Evolutionary conservation across 768 basidiomycete species (phyloP).

Genomic region (Xerocomus spinulosus): DNA sequence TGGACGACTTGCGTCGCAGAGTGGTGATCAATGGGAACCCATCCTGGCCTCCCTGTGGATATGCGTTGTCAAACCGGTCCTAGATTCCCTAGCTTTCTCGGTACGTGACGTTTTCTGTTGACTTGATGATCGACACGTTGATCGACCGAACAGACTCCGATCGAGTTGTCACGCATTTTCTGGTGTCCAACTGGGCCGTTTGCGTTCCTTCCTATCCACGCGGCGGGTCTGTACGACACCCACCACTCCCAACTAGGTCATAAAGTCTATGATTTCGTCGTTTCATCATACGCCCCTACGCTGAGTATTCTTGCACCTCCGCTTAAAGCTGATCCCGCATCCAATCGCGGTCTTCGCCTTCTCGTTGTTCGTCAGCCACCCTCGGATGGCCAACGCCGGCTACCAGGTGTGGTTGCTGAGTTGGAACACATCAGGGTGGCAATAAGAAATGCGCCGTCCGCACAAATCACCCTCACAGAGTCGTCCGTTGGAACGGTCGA

Average conservation of each 20-base stretch:
- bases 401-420: constrained; percentile 10
- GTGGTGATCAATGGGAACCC: background rate
- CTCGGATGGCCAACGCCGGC: constrained; percentile 1
- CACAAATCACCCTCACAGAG: background rate
- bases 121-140: background rate
- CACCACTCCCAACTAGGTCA: background rate
- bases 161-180: background rate
- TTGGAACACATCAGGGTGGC: constrained; percentile 19
- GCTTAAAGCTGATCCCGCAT: background rate
- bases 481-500: background rate
- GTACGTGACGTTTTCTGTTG: background rate
- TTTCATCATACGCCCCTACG: constrained; percentile 29
- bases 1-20: background rate
- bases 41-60: constrained; percentile 7
- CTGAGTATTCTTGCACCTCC: constrained; percentile 13
- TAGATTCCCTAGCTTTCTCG: constrained; percentile 1
- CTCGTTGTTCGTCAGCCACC: constrained; percentile 14
- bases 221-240: background rate
- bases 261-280: background rate
- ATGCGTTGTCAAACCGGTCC: constrained; percentile 1
- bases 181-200: constrained; percentile 2
- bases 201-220: background rate
- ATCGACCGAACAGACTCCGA: background rate
- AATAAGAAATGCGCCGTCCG: background rate
- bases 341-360: background rate